Evolutionary conservation across 805 yeast genomes (phyloP).

Genomic region (Limtongia smithiae): DNA sequence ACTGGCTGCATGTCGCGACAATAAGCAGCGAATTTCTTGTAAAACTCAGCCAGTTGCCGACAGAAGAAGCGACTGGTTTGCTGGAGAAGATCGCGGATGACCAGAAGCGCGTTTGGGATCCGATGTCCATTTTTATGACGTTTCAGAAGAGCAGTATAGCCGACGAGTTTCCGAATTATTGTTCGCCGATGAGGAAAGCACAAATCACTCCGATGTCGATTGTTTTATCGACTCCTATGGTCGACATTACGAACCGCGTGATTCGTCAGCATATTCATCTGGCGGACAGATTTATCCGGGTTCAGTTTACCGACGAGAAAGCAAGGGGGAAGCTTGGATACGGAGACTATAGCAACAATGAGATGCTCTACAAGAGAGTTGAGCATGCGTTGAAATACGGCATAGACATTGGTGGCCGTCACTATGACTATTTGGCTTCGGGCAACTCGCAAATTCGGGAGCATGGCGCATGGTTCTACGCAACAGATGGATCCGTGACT

Average conservation of each 20-base stretch:
- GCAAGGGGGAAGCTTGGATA: conserved; percentile 3
- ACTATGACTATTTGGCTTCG: conserved; percentile 3
- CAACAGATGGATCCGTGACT: conserved; percentile 1
- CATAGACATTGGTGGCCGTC: conserved; percentile 2
- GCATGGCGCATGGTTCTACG: conserved; percentile 10
- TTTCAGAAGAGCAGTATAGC: neutral
- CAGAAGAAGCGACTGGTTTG: conserved; percentile 1
- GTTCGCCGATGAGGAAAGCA: conserved; percentile 6
- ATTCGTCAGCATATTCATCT: conserved; percentile 1
- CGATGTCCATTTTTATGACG: conserved; percentile 1
- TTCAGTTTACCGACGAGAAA: conserved; percentile 1
- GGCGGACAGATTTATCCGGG: conserved; percentile 5
- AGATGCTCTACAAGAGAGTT: neutral
- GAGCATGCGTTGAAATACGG: conserved; percentile 5
- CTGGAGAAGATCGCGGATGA: conserved; percentile 2
- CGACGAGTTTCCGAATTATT: conserved; percentile 5
- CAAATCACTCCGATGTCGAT: conserved; percentile 3
- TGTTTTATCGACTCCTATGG: conserved; percentile 6
- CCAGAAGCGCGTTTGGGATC: conserved; percentile 4
- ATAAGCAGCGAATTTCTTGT: conserved; percentile 2
- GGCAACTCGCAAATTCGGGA: conserved; percentile 10
- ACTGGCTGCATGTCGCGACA: conserved; percentile 5
- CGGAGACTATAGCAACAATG: neutral
- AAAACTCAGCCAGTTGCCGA: neutral
- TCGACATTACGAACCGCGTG: conserved; percentile 9